Evolutionary conservation across 108 stramenopile species (phyloP).

Genomic region (Cyclotella choctawhatcheeana): DNA sequence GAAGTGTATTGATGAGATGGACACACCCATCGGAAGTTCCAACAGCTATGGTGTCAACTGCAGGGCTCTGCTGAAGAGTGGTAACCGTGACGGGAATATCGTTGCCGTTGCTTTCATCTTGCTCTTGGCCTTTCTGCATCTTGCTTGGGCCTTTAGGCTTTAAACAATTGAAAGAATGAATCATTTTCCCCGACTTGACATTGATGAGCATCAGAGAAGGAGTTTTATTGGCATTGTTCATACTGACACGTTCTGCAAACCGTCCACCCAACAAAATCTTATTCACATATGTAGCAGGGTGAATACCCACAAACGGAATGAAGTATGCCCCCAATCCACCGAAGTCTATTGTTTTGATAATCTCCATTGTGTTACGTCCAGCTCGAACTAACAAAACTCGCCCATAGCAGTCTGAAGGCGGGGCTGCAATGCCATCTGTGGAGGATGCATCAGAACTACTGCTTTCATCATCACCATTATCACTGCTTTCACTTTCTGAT

Average conservation of each 20-base stretch:
- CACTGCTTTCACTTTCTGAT: conserved; percentile 45
- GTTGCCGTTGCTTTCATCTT: too few relatives aligned
- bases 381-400: conserved; percentile 72
- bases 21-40: conserved; percentile 71
- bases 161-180: conserved; percentile 80
- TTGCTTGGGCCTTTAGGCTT: conserved; percentile 22
- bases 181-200: conserved; percentile 71
- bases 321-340: conserved; percentile 50
- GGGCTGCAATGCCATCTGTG: conserved; percentile 14
- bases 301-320: conserved; percentile 65
- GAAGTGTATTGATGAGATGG: conserved; percentile 78
- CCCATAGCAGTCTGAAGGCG: conserved; percentile 47
- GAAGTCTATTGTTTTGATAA: conserved; percentile 72
- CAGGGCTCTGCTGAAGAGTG: conserved; percentile 75
- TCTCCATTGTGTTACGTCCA: conserved; percentile 51
- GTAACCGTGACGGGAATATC: conserved; percentile 55
- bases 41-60: conserved; percentile 86
- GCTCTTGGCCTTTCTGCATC: not conserved
- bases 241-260: too few relatives aligned
- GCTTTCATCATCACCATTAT: conserved; percentile 26
- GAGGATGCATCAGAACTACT: conserved; percentile 28
- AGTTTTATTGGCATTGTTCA: conserved; percentile 27
- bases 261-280: conserved; percentile 80
- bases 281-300: conserved; percentile 89
- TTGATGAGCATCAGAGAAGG: conserved; percentile 76